Evolutionary conservation across 805 yeast species (phyloP), one percentile per base, ranked within the genome.

Genomic region (Pichia californica): DNA sequence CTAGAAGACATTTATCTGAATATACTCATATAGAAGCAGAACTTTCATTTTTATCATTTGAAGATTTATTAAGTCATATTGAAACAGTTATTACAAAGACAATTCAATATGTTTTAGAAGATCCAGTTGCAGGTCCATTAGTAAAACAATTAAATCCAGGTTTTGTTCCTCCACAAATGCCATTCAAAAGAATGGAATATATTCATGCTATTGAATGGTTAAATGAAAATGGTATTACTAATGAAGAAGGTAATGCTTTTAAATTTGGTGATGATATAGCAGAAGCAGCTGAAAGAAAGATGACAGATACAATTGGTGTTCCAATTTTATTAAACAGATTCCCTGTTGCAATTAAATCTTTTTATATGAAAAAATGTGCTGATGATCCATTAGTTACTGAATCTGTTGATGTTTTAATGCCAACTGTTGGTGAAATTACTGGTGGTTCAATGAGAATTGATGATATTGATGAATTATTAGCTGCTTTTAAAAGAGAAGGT

Each of bases 401-500:
- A 69, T 86, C 96, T 40, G 99, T 93, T 36, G 99, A 93, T 67
- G 96, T 93, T 30, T 75, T 93, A 63, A 89, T 93, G 96, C 99
- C 99, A 57, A 91, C 87, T 56, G 99, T 93, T 46, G 99, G 99
- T 63, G 99, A 93, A 70, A 84, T 93, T 59, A 87, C 95, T 36
- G 99, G 99, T 66, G 99, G 99, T 47, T 91, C 98, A 38, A 93
- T 93, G 99, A 89, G 99, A 77, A 88, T 88, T 53, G 79, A 75
- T 50, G 78, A 79, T 57, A 68, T 75, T 47, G 88, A 87, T 35
- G 98, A 91, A 67, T 74, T 93, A 56, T 63, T 84, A 56, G 95
- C 79, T 37, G 97, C 96, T 40, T 84, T 91, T 76, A 81, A 82
- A 69, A 86, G 97, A 70, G 99, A 93, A 71, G 81, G 81, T 45